phyloP scores from a whole-genome alignment of 768 basidiomycete species.

The Amanita fuliginea region DNA sequence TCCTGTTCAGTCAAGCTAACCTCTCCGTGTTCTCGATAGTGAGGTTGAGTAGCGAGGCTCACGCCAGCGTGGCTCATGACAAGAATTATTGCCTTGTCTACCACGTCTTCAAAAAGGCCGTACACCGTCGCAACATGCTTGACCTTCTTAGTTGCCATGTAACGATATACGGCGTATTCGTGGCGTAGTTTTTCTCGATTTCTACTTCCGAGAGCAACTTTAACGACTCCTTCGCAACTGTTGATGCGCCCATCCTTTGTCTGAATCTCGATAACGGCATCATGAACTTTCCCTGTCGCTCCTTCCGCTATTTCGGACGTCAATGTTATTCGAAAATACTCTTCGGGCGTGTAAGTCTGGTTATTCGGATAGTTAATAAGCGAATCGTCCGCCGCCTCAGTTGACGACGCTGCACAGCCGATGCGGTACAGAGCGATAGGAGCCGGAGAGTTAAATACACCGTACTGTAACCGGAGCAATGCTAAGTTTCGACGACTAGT shows the following conservation, averaged over 20 bases:
- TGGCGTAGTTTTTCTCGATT: neutral
- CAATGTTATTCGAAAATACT: neutral
- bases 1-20: too few relatives aligned
- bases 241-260: too few relatives aligned
- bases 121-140: neutral
- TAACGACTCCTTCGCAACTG: neutral
- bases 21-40: too few relatives aligned
- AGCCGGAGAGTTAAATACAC: too few relatives aligned
- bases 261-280: neutral
- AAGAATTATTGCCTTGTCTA: neutral
- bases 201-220: too few relatives aligned
- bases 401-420: neutral
- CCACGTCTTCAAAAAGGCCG: neutral
- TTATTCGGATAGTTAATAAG: neutral
- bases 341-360: neutral
- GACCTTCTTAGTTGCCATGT: neutral
- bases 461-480: too few relatives aligned
- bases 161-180: constrained; percentile 1
- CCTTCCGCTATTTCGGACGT: too few relatives aligned
- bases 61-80: too few relatives aligned
- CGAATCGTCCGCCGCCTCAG: neutral
- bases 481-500: too few relatives aligned
- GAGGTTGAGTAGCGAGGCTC: too few relatives aligned
- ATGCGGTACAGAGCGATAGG: neutral
- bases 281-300: neutral